Conservation (phyloP, 371 early-diverging fungal species). For the Funneliformis caledonium region DNA sequence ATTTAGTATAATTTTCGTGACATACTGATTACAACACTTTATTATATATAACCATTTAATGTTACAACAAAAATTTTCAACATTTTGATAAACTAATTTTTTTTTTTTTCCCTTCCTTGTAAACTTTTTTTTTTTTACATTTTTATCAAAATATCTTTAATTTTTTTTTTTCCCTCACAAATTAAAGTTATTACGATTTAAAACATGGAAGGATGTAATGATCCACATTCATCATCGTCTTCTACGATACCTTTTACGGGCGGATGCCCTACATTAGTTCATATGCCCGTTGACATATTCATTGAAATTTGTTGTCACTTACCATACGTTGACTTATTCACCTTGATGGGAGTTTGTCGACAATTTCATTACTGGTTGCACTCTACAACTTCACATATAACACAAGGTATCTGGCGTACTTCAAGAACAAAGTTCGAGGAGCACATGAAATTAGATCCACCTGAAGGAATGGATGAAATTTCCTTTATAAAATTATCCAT, state of each 20-base stretch:
- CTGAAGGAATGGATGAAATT: slow-evolving; percentile 34
- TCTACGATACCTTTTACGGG: neutral
- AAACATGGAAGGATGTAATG: neutral
- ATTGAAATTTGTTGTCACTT: slow-evolving; percentile 23
- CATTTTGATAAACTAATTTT: too few species aligned
- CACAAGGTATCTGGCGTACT: slow-evolving; percentile 31
- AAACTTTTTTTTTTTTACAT: too few species aligned
- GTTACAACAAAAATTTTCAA: too few species aligned
- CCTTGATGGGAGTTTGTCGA: slow-evolving; percentile 16
- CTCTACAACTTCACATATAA: slow-evolving; percentile 5
- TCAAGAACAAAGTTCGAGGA: neutral
- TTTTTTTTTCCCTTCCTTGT: too few species aligned
- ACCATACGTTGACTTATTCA: neutral
- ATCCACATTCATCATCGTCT: too few species aligned
- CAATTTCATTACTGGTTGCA: slow-evolving; percentile 13
- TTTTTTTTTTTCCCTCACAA: too few species aligned
- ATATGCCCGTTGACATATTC: neutral
- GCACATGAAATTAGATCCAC: slow-evolving; percentile 17
- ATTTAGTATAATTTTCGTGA: too few species aligned
- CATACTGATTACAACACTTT: too few species aligned
- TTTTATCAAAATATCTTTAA: too few species aligned
- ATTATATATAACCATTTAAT: too few species aligned
- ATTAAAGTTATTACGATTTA: too few species aligned
- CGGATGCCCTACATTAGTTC: neutral
- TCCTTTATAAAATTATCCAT: neutral